These are phyloP conservation scores for Diaporthe longicolla DNA, from an alignment of 2,329 filamentous ascomycete species.

Conservation along the genomic window DNA sequence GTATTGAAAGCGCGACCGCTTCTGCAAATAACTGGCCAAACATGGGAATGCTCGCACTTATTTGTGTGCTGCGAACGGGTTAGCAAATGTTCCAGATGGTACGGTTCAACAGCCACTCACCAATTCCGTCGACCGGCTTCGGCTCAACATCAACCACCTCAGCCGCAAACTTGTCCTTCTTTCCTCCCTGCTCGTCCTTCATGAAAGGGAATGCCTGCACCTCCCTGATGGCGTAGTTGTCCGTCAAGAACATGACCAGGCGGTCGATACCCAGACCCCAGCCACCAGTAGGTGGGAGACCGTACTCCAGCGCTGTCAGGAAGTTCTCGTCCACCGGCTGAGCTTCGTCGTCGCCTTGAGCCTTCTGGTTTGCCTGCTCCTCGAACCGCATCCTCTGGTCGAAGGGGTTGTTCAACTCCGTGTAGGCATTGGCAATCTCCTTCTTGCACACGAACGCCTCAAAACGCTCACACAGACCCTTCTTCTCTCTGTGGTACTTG, in stretches of 20 bases:
- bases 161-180: conserved; percentile 59
- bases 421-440: conserved; percentile 89
- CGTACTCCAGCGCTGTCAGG: conserved; percentile 64
- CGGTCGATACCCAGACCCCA: conserved; percentile 98
- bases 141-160: conserved; percentile 52
- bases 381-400: conserved; percentile 93
- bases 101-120: conserved; percentile 45
- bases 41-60: not conserved
- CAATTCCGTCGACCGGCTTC: conserved; percentile 54
- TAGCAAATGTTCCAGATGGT: not conserved
- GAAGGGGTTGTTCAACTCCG: conserved; percentile 95
- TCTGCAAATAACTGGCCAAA: not conserved
- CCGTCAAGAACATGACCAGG: conserved; percentile 93
- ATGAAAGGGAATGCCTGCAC: conserved; percentile 98
- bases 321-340: conserved; percentile 92
- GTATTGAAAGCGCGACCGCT: not conserved
- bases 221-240: conserved; percentile 97
- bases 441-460: conserved; percentile 98
- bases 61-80: conserved; percentile 35
- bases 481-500: conserved; percentile 88
- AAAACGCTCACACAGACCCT: conserved; percentile 95
- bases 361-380: conserved; percentile 96
- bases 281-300: conserved; percentile 92
- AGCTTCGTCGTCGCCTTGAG: conserved; percentile 95
- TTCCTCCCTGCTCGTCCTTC: conserved; percentile 78